Base-by-base conservation (phyloP, 129 eudicot genomes). In the Daucus carota region DNA sequence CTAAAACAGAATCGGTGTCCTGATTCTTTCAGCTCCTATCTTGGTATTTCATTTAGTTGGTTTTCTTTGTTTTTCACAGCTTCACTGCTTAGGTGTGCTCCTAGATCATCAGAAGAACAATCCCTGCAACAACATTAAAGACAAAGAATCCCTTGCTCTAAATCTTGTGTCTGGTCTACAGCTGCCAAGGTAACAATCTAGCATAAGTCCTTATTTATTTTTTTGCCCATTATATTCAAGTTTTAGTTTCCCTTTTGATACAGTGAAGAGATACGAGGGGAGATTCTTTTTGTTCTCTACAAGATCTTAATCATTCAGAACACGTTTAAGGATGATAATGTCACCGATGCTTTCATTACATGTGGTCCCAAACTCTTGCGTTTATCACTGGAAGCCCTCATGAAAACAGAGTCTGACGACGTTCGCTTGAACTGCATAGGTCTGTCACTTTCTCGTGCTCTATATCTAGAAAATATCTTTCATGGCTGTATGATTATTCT, bases 371-470 rank as follows among this genome's bases (percentile, higher is more conserved):
- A 80, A 88, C 84, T 95, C 82, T 85, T 95, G 83, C 81, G 70
- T 48, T 74, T 91, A 79, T 81, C 96, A 20, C 70, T 95, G 81
- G 91, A 89, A 83, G 92, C 75, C 65, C 97, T 95, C 76, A 80
- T 89, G 89, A 95, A 91, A 87, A 87, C 92, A 48, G 92, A 95
- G 70, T 81, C 87, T 78, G 97, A 95, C 74, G 99, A 89, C 82
- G 97, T 91, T 79, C 97, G 97, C 60, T 79, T 88, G 75, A 95
- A 95, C 78, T 91, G 96, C 84, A 68, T 95, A 83, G 99, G 99
- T 95, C 28, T 75, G 90, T 73, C 80, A 69, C 43, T 70, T 68
- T 77, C 74, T 38, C 76, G 75, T 71, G 45, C 63, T 45, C 22
- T 67, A 22, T 32, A 46, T 32, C 62, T 50, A 33, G 75, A 18